Conservation (phyloP, 495 filamentous ascomycete genomes). For the Penicillium bialowiezense region DNA sequence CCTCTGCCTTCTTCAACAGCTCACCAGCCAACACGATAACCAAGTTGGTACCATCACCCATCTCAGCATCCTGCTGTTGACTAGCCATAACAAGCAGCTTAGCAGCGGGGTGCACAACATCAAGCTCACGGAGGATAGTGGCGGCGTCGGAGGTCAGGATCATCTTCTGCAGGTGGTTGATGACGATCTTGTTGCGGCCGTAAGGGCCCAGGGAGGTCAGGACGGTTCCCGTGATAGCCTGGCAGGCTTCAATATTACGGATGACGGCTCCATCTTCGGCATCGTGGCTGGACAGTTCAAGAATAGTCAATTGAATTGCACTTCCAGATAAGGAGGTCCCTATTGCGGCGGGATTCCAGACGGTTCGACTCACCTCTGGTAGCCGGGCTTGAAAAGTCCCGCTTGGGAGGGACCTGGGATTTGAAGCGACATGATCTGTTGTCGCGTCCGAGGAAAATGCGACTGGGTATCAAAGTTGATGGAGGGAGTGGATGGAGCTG, state of each 20-base stretch:
- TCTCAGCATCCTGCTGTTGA: slow-evolving; percentile 98
- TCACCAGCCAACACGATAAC: slow-evolving; percentile 96
- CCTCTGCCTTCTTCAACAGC: slow-evolving; percentile 94
- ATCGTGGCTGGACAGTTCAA: slow-evolving; percentile 71
- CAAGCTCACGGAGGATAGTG: slow-evolving; percentile 93
- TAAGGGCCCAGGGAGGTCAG: slow-evolving; percentile 96
- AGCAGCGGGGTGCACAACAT: slow-evolving; percentile 97
- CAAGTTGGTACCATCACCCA: slow-evolving; percentile 98
- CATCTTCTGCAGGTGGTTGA: slow-evolving; percentile 99
- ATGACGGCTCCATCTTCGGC: slow-evolving; percentile 98
- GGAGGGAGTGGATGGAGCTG: slow-evolving; percentile 23
- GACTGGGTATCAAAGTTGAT: slow-evolving; percentile 23
- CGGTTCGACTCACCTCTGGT: slow-evolving; percentile 73
- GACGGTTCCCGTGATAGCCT: slow-evolving; percentile 91
- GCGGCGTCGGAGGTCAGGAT: slow-evolving; percentile 97
- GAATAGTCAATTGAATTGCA: slow-evolving; percentile 7
- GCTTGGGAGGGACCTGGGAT: slow-evolving; percentile 90
- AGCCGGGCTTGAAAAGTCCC: slow-evolving; percentile 93
- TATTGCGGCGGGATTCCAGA: slow-evolving; percentile 25
- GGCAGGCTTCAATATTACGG: slow-evolving; percentile 97
- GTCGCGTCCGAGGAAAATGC: slow-evolving; percentile 25
- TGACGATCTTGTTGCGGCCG: slow-evolving; percentile 99
- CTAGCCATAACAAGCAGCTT: slow-evolving; percentile 99
- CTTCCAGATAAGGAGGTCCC: slow-evolving; percentile 29
- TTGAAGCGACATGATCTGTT: slow-evolving; percentile 80